These are phyloP conservation scores for Pilatotrama ljubarskyi DNA, from an alignment of 768 basidiomycete species.

Conservation along the genomic window DNA sequence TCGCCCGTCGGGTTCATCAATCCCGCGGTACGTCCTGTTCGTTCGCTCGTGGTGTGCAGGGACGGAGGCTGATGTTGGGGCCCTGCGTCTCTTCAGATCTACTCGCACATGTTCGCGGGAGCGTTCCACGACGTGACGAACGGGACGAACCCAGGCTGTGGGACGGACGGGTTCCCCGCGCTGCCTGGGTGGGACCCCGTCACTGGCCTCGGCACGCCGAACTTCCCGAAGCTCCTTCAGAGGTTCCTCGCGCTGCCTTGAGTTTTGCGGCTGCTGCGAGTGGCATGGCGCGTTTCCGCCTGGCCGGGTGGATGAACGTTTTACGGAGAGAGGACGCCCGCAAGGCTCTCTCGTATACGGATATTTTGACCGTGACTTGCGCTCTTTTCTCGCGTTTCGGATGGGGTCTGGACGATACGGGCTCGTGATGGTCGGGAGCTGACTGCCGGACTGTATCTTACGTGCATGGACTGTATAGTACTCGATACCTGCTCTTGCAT, in stretches of 20 bases:
- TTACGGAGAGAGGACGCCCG: no score
- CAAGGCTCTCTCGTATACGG: no score
- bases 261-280: not conserved
- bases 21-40: constrained; percentile 24
- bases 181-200: constrained; percentile 38
- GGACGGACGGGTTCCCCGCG: constrained; percentile 37
- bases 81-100: constrained; percentile 11
- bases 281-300: no score
- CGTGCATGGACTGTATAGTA: no score
- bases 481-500: no score
- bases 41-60: not conserved
- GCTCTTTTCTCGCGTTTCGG: no score
- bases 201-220: constrained; percentile 36
- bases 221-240: constrained; percentile 27
- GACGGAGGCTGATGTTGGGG: not conserved
- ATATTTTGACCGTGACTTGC: no score
- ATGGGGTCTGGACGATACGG: no score
- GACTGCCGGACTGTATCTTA: no score
- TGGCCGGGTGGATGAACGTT: no score
- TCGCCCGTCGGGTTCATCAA: constrained; percentile 36
- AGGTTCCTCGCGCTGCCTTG: constrained; percentile 19
- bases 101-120: constrained; percentile 22
- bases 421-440: no score
- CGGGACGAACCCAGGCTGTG: constrained; percentile 38
- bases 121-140: constrained; percentile 37